These are phyloP conservation scores for Saturnispora quitensis DNA, from an alignment of 805 yeast species.

Conservation along the genomic window DNA sequence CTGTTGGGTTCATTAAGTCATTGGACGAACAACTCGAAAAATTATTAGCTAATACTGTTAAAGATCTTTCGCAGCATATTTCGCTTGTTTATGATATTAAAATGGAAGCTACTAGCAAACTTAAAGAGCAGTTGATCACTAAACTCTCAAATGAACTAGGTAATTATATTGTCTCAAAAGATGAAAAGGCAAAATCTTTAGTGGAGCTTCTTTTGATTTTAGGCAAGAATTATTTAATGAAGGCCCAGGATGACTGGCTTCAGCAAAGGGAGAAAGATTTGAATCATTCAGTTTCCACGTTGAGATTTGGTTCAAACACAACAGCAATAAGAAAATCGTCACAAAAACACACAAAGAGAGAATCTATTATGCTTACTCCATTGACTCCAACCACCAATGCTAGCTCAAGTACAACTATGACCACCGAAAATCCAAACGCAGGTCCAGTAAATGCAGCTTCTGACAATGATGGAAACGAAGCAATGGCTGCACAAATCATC, in stretches of 20 bases:
- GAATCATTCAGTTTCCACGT: conserved; percentile 2
- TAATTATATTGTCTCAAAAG: conserved; percentile 12
- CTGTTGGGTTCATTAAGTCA: conserved; percentile 29
- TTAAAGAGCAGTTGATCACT: conserved; percentile 16
- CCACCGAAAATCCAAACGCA: background rate
- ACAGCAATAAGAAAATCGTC: background rate
- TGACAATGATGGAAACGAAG: conserved; percentile 1
- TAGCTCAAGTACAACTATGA: background rate
- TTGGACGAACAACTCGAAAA: conserved; percentile 17
- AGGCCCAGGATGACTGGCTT: conserved; percentile 6
- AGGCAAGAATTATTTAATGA: background rate
- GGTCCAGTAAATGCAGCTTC: conserved; percentile 2
- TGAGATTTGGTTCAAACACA: conserved; percentile 8
- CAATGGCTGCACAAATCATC: conserved; percentile 7
- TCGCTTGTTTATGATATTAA: conserved; percentile 11
- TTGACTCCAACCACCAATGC: background rate
- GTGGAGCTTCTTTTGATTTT: conserved; percentile 3
- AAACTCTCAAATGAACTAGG: conserved; percentile 18
- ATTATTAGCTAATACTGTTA: conserved; percentile 12
- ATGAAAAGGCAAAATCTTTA: conserved; percentile 2
- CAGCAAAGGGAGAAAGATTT: conserved; percentile 3
- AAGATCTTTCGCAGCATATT: conserved; percentile 16
- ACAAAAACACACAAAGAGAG: conserved; percentile 5
- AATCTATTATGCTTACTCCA: conserved; percentile 6
- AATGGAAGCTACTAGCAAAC: conserved; percentile 19